A percentile compares a stretch with the other conserved stretches of the same genome.
Evolutionary conservation across 2,329 filamentous ascomycete genomes (phyloP).

Genomic region (Xylariales sp.): DNA sequence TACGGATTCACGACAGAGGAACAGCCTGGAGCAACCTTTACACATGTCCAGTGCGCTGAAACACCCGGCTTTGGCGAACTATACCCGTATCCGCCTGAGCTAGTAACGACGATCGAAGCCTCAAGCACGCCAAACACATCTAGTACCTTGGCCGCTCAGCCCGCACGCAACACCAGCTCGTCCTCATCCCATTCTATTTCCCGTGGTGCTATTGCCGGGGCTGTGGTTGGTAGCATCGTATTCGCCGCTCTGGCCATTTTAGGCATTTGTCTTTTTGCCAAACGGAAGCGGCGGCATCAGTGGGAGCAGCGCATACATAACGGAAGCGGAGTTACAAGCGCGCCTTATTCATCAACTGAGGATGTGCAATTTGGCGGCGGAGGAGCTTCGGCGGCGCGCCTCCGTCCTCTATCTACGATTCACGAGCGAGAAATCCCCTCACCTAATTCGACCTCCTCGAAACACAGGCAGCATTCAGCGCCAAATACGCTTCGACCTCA

Average conservation of each 20-base stretch:
- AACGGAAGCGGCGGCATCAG: conserved; percentile 9
- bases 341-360: conserved; percentile 1
- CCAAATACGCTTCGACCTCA: conserved; percentile 27
- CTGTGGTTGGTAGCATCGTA: conserved; percentile 19
- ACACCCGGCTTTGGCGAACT: conserved; percentile 44
- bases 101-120: conserved; percentile 31
- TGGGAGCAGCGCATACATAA: not conserved
- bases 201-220: conserved; percentile 24
- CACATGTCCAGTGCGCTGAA: conserved; percentile 45
- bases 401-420: conserved; percentile 42
- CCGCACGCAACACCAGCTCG: not conserved
- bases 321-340: not conserved
- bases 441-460: conserved; percentile 8
- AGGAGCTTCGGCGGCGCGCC: not conserved
- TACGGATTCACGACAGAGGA: conserved; percentile 43
- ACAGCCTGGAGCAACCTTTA: conserved; percentile 42
- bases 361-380: conserved; percentile 15
- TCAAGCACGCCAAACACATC: not conserved
- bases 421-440: conserved; percentile 37
- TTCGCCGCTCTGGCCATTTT: conserved; percentile 5
- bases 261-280: conserved; percentile 3
- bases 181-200: conserved; percentile 16
- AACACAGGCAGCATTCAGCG: conserved; percentile 34
- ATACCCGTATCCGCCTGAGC: conserved; percentile 45
- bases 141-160: not conserved